phyloP scores from a whole-genome alignment of 2,329 filamentous ascomycete genomes.

The Mariannaea elegans region DNA sequence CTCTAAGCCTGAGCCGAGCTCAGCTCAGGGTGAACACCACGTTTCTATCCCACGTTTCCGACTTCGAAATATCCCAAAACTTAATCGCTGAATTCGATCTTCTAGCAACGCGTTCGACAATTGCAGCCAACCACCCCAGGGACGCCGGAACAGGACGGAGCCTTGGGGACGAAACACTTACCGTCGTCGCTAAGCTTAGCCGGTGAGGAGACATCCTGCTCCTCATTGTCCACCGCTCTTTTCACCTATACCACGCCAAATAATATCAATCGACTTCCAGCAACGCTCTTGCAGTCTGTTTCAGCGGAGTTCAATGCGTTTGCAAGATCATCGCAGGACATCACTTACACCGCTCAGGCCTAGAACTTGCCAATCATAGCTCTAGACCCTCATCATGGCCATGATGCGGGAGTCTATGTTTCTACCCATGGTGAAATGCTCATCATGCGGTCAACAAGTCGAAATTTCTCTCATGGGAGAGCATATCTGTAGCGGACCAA shows the following conservation, averaged over 20 bases:
- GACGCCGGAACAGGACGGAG: slow-evolving; percentile 38
- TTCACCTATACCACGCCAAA: neutral
- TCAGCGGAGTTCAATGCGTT: slow-evolving; percentile 19
- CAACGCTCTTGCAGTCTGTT: slow-evolving; percentile 10
- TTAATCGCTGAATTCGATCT: neutral
- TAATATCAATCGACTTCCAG: slow-evolving; percentile 2
- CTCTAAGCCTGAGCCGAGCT: neutral
- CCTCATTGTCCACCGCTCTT: slow-evolving; percentile 5
- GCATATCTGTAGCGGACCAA: slow-evolving; percentile 71
- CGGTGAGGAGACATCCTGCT: slow-evolving; percentile 17
- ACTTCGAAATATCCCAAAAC: neutral
- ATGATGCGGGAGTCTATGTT: slow-evolving; percentile 71
- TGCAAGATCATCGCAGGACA: slow-evolving; percentile 12
- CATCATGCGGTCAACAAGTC: slow-evolving; percentile 78
- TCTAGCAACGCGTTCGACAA: neutral
- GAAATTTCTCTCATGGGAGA: slow-evolving; percentile 89
- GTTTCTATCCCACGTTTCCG: neutral
- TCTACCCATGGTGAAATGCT: slow-evolving; percentile 88
- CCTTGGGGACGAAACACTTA: slow-evolving; percentile 40
- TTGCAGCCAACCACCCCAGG: slow-evolving; percentile 32
- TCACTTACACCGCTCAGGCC: slow-evolving; percentile 13
- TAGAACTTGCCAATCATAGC: neutral
- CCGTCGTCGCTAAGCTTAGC: slow-evolving; percentile 16
- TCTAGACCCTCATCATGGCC: slow-evolving; percentile 51
- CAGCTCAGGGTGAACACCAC: slow-evolving; percentile 4